Evolutionary conservation across 176 grass and related monocot species (phyloP), one percentile per base, ranked within the genome.

Genomic region (Eremochloa ophiuroides): DNA sequence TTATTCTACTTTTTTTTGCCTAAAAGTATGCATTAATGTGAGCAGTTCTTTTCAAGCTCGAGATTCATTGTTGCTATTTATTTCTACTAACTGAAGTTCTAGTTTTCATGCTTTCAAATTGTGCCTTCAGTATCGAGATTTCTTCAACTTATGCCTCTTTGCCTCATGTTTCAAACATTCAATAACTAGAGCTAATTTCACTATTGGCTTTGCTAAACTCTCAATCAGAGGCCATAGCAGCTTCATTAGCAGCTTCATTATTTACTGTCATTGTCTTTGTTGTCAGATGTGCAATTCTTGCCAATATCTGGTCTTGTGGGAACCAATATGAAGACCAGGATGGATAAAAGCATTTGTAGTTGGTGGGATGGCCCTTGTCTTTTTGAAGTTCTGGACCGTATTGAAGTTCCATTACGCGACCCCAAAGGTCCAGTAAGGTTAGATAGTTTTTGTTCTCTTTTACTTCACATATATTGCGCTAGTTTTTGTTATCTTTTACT

Each of bases 341-440:
- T 98, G 79, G 92, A 93, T 73, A 98, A 93, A 87, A 93, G 85
- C 68, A 81, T 76, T 73, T 98, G 92, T 79, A 70, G 48, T 67
- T 98, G 92, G 95, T 98, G 88, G 88, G 69, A 89, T 69, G 95
- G 95, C 38, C 90, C 92, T 51, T 98, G 95, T 35, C 90, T 98
- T 80, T 95, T 98, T 89, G 92, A 98, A 85, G 79, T 93, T 66
- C 61, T 98, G 39, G 93, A 93, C 76, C 56, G 59, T 37, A 93
- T 98, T n/a, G 90, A 98, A 81, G 88, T 95, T 93, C 92, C 95
- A 75, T 87, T 89, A 43, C 84, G 95, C 68, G 95, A 98, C 79
- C 90, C 95, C n/a, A 93, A 89, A 42, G 95, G 95, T n/a, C 84
- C 90, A 74, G 77, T 98, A 51, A 95, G 95, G 95, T 98, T 53